Evolutionary conservation across 1,139 yeast genomes (phyloP).

Genomic region (Chernovozyma aurita): DNA sequence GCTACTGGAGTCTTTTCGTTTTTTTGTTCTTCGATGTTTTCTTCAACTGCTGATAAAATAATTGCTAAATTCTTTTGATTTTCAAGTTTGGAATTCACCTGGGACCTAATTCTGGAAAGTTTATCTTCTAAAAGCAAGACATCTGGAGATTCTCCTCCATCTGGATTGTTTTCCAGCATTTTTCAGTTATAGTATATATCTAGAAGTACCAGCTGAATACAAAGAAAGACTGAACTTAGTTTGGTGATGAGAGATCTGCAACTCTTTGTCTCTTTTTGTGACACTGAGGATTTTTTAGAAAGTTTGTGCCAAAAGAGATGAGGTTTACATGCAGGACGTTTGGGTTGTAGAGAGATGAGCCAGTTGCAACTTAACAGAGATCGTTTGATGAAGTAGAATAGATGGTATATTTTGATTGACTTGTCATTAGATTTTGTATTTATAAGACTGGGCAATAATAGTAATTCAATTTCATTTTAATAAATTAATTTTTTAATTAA

Average conservation of each 20-base stretch:
- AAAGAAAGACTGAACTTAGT: neutral
- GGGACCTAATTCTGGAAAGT: slow-evolving; percentile 65
- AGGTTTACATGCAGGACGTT: slow-evolving; percentile 3
- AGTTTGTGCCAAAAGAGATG: slow-evolving; percentile 2
- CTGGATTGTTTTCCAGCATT: slow-evolving; percentile 26
- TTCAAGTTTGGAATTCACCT: slow-evolving; percentile 68
- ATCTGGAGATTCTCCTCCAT: slow-evolving; percentile 36
- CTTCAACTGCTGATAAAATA: slow-evolving; percentile 85
- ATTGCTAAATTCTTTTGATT: slow-evolving; percentile 76
- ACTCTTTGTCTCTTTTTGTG: neutral
- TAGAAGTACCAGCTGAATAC: no score
- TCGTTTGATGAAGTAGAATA: no score
- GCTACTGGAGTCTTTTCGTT: slow-evolving; percentile 61
- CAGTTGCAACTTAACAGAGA: no score
- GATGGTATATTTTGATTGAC: no score
- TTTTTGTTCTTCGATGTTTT: slow-evolving; percentile 70
- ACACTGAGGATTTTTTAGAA: neutral
- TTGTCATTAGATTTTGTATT: no score
- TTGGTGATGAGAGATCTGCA: neutral
- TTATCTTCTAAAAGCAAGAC: slow-evolving; percentile 59
- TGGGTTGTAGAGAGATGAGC: no score
- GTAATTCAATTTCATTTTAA: no score
- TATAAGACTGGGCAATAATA: no score
- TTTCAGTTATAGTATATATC: neutral
- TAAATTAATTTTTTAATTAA: no score